These are phyloP conservation scores for Colletotrichum sp. DNA, from an alignment of 2,329 filamentous ascomycete species.

Conservation along the genomic window DNA sequence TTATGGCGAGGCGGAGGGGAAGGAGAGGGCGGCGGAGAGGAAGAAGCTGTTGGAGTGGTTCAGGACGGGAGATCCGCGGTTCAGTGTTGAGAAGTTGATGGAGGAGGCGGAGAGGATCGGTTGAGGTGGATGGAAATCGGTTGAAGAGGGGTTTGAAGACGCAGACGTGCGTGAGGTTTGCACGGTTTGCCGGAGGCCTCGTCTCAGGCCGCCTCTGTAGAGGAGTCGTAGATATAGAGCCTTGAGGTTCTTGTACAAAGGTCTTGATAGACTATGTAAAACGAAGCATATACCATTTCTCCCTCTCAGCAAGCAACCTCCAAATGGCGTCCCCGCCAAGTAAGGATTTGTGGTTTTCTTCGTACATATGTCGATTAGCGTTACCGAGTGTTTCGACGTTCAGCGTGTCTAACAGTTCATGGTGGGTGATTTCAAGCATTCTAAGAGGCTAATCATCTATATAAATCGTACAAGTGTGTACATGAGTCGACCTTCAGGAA, in stretches of 20 bases:
- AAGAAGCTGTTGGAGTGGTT: constrained; percentile 82
- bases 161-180: background rate
- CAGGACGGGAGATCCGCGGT: constrained; percentile 75
- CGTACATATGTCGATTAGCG: background rate
- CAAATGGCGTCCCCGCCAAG: background rate
- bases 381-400: background rate
- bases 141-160: background rate
- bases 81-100: constrained; percentile 83
- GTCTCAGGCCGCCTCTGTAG: background rate
- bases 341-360: background rate
- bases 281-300: constrained; percentile 9
- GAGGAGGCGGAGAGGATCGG: constrained; percentile 87
- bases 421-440: background rate
- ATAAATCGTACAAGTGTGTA: background rate
- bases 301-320: background rate
- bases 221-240: background rate
- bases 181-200: background rate
- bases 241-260: background rate
- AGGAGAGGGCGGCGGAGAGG: constrained; percentile 65
- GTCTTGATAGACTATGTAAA: background rate
- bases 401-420: background rate
- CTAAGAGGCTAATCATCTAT: background rate
- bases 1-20: constrained; percentile 71
- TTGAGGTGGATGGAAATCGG: constrained; percentile 26
- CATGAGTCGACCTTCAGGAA: background rate